phyloP scores from a whole-genome alignment of 768 basidiomycete species.

The Termitomyces sp. region DNA sequence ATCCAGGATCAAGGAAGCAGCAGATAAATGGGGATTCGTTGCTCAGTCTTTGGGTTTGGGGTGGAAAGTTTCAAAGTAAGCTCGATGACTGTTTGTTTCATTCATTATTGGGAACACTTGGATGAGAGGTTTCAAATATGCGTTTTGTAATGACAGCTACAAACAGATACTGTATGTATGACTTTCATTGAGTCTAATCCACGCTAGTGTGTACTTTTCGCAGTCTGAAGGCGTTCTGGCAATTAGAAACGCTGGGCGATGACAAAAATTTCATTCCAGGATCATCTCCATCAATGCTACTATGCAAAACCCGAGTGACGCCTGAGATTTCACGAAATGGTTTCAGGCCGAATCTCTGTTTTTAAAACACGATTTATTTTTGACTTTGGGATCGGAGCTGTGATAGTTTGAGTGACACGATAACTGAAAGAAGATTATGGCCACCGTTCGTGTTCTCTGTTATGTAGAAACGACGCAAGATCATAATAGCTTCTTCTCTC shows the following conservation, averaged over 20 bases:
- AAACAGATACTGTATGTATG: background rate
- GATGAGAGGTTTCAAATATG: background rate
- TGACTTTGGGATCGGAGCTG: constrained; percentile 87
- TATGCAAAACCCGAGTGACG: background rate
- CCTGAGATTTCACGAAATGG: background rate
- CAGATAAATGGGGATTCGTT: constrained; percentile 69
- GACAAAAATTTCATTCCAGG: background rate
- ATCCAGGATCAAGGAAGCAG: constrained; percentile 65
- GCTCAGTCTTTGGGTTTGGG: constrained; percentile 57
- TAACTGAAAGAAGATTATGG: background rate
- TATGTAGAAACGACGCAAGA: constrained; percentile 83
- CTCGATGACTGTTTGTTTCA: constrained; percentile 3
- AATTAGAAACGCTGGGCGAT: background rate
- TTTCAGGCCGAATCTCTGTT: constrained; percentile 54
- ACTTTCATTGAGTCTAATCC: background rate
- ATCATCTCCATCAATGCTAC: background rate
- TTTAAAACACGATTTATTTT: constrained; percentile 84
- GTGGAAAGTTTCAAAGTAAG: constrained; percentile 24
- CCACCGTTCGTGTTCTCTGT: constrained; percentile 90
- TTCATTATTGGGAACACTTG: constrained; percentile 6
- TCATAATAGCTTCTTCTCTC: constrained; percentile 82
- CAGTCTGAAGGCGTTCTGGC: background rate
- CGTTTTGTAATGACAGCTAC: background rate
- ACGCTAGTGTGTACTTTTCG: background rate
- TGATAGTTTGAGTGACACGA: background rate